Evolutionary conservation across 1,284 basidiomycete species (phyloP), one percentile per base, ranked within the genome.

Genomic region (Mycena sp.): DNA sequence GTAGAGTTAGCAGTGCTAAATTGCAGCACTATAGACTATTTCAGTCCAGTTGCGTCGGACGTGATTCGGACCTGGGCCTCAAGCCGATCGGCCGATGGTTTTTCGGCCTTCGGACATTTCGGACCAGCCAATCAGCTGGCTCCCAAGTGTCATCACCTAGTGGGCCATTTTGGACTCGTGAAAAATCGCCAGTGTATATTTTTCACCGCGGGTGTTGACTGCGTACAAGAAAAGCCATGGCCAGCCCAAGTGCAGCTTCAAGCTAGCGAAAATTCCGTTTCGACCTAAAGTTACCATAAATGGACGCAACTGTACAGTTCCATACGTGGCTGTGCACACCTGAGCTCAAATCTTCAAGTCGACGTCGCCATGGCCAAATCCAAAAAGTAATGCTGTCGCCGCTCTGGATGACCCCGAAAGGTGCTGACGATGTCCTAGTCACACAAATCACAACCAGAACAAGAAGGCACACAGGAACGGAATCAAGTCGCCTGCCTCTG

Each of bases 401-500:
- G 43, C 49, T n/a, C 50, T 21, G 29, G 6, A 16, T 10, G 11
- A 29, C 11, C 25, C 7, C 12, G 21, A n/a, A 37, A 38, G 19
- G 12, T n/a, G 32, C 63, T 68, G 28, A 68, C 41, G 28, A 50
- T 64, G 43, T 61, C 29, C 55, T 66, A 93, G 92, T 74, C 90
- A 93, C 78, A 92, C 90, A 75, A 93, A 93, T 82, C 95, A 97
- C 87, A 97, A 97, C 87, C 95, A 97, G 85, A 92, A 74, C 85
- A 86, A 87, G 80, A 96, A 95, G 87, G 95, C 97, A 74, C 97
- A 99, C 87, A 90, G 93, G 71, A 99, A 99, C 85, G 97, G 95
- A 78, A 96, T 97, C 85, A 94, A 91, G 83, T 88, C 84, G 79
- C 90, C 93, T 61, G 82, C 86, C 80, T 87, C 87, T 69, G 85